Conservation (phyloP, 352 stramenopile genomes). For the Phytophthora podocarpi region DNA sequence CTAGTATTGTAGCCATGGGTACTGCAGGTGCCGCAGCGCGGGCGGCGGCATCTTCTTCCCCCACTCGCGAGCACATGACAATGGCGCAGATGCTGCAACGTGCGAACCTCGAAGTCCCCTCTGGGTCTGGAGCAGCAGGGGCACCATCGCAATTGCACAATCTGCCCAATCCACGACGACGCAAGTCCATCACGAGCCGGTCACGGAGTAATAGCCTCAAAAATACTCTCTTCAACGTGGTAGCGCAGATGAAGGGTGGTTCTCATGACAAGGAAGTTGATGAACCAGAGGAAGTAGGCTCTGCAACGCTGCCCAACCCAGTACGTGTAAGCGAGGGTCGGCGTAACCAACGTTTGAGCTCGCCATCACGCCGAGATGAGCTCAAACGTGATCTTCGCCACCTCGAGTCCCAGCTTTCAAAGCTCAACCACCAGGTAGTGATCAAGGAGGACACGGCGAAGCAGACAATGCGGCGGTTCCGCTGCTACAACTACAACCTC, state of each 20-base stretch:
- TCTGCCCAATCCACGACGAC: conserved; percentile 45
- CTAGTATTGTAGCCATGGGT: conserved; percentile 45
- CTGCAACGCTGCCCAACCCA: conserved; percentile 38
- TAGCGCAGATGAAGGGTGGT: conserved; percentile 58
- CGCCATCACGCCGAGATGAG: conserved; percentile 49
- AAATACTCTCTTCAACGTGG: conserved; percentile 64
- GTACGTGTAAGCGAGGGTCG: conserved; percentile 31
- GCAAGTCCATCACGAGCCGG: conserved; percentile 63
- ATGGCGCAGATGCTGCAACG: conserved; percentile 43
- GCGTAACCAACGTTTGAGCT: conserved; percentile 26
- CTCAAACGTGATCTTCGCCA: conserved; percentile 61
- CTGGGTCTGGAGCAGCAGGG: neutral
- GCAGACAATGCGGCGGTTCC: conserved; percentile 64
- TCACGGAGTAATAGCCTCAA: conserved; percentile 74
- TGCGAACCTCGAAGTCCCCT: conserved; percentile 23
- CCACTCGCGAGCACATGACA: conserved; percentile 36
- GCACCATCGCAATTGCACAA: conserved; percentile 29
- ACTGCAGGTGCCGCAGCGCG: conserved; percentile 33
- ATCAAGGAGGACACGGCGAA: conserved; percentile 69
- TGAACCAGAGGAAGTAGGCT: conserved; percentile 34
- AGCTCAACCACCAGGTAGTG: conserved; percentile 66
- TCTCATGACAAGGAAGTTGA: conserved; percentile 42
- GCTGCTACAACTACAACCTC: conserved; percentile 87
- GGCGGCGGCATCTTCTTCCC: conserved; percentile 6
- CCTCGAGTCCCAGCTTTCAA: conserved; percentile 64